Percentiles rank a stretch among this genome's conserved stretches.
phyloP scores from a whole-genome alignment of 2,329 filamentous ascomycete genomes.

The Dothidotthia symphoricarpi region DNA sequence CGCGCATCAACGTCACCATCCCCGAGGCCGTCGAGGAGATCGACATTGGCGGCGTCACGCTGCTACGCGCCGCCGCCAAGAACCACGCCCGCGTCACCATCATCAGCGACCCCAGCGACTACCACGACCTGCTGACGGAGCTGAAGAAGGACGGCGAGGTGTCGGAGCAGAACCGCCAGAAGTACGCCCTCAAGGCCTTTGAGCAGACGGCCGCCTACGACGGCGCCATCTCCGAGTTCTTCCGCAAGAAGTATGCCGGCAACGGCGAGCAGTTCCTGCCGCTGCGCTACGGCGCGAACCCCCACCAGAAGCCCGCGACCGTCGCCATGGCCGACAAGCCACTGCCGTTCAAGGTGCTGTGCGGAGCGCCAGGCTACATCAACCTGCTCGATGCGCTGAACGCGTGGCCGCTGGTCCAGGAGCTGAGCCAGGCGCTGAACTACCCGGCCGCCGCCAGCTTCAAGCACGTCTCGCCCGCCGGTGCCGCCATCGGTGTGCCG shows the following conservation, averaged over 20 bases:
- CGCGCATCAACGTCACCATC: slow-evolving; percentile 95
- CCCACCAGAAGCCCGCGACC: slow-evolving; percentile 94
- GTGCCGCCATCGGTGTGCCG: slow-evolving; percentile 88
- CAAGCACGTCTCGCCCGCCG: slow-evolving; percentile 95
- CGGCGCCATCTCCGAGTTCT: slow-evolving; percentile 90
- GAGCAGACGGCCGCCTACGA: slow-evolving; percentile 98
- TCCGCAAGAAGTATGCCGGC: slow-evolving; percentile 92
- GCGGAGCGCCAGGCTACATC: slow-evolving; percentile 91
- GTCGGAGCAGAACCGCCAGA: slow-evolving; percentile 77
- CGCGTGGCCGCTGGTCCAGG: slow-evolving; percentile 94
- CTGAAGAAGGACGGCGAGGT: slow-evolving; percentile 83
- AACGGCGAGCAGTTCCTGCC: slow-evolving; percentile 79
- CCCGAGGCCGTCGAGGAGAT: slow-evolving; percentile 98
- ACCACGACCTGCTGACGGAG: slow-evolving; percentile 89
- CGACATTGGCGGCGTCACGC: slow-evolving; percentile 92
- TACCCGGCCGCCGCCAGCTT: slow-evolving; percentile 93
- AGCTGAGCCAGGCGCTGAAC: slow-evolving; percentile 84
- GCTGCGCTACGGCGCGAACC: slow-evolving; percentile 94
- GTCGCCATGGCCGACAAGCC: slow-evolving; percentile 71
- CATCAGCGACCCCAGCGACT: slow-evolving; percentile 89
- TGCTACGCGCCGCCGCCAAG: slow-evolving; percentile 95
- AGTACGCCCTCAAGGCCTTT: slow-evolving; percentile 95
- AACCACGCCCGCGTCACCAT: slow-evolving; percentile 96
- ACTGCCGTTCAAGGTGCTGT: slow-evolving; percentile 92
- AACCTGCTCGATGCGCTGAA: slow-evolving; percentile 96